Percentiles rank a stretch among this genome's conserved stretches.
Conservation (phyloP, 2,329 filamentous ascomycete genomes). For the Claviceps capensis region DNA sequence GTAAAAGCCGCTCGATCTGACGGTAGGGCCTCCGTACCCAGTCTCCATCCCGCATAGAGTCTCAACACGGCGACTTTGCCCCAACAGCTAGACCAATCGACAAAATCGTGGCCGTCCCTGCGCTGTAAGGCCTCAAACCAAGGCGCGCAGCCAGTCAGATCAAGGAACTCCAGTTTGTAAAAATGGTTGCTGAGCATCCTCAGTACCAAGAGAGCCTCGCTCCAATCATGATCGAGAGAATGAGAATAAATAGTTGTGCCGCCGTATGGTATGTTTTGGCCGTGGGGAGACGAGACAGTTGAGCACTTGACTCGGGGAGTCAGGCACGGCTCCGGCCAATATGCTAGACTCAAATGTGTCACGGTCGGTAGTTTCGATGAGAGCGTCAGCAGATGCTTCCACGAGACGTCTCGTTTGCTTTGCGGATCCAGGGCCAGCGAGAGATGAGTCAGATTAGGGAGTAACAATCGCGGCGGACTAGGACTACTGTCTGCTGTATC, state of each 20-base stretch:
- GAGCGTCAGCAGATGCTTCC: conserved; percentile 44
- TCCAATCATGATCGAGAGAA: conserved; percentile 43
- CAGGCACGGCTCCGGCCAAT: conserved; percentile 47
- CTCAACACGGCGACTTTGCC: conserved; percentile 34
- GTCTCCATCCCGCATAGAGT: conserved; percentile 30
- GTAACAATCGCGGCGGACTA: conserved; percentile 23
- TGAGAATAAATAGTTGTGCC: conserved; percentile 46
- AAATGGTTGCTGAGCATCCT: conserved; percentile 38
- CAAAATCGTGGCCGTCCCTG: conserved; percentile 28
- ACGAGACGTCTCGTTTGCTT: conserved; percentile 28
- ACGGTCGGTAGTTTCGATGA: conserved; percentile 37
- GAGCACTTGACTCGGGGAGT: conserved; percentile 38
- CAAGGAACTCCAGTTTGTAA: conserved; percentile 46
- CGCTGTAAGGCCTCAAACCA: conserved; percentile 39
- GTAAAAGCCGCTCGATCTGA: conserved; percentile 20
- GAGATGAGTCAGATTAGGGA: conserved; percentile 47
- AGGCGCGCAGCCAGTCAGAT: conserved; percentile 43
- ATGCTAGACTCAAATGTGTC: conserved; percentile 47
- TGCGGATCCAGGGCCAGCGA: conserved; percentile 38
- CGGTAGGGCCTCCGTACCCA: conserved; percentile 19
- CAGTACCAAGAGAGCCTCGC: conserved; percentile 42
- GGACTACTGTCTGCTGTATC: conserved; percentile 26
- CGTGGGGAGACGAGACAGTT: conserved; percentile 31
- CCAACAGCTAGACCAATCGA: conserved; percentile 43
- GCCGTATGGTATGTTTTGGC: conserved; percentile 33